A percentile compares a stretch with the other conserved stretches of the same genome.
These are phyloP conservation scores for Udeniomyces megalosporus DNA, from an alignment of 768 basidiomycete species.

Conservation along the genomic window DNA sequence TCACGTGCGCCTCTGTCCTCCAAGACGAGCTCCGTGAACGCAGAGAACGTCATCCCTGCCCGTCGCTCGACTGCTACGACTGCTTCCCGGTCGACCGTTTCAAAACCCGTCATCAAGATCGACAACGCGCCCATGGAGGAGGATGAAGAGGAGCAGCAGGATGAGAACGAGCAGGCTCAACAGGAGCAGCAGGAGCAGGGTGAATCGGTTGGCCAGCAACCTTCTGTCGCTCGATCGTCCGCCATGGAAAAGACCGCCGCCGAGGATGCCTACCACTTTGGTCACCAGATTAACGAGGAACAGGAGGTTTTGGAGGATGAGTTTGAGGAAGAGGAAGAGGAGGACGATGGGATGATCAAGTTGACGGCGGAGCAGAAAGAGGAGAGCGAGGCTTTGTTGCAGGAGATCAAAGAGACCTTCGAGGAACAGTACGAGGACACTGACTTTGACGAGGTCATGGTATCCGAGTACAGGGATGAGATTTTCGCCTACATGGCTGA, in stretches of 20 bases:
- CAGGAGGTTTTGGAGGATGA: neutral
- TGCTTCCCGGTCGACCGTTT: neutral
- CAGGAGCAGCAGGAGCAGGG: too few species aligned
- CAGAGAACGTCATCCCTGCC: too few species aligned
- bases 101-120: slow-evolving; percentile 12
- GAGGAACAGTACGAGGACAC: slow-evolving; percentile 48
- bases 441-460: slow-evolving; percentile 80
- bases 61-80: neutral
- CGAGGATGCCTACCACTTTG: neutral
- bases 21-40: too few species aligned
- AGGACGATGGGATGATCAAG: slow-evolving; percentile 33
- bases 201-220: too few species aligned
- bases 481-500: slow-evolving; percentile 93
- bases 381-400: slow-evolving; percentile 37
- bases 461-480: slow-evolving; percentile 95
- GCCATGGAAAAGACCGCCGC: neutral
- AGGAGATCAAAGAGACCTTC: slow-evolving; percentile 45
- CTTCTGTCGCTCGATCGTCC: too few species aligned
- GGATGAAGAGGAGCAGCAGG: slow-evolving; percentile 14
- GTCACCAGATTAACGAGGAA: neutral
- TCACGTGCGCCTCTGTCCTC: neutral
- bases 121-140: slow-evolving; percentile 7
- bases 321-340: slow-evolving; percentile 24
- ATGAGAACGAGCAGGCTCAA: too few species aligned
- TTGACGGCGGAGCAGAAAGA: slow-evolving; percentile 27